These are phyloP conservation scores for Trypanosoma grayi DNA, from an alignment of 208 protist genomes.

Conservation along the genomic window DNA sequence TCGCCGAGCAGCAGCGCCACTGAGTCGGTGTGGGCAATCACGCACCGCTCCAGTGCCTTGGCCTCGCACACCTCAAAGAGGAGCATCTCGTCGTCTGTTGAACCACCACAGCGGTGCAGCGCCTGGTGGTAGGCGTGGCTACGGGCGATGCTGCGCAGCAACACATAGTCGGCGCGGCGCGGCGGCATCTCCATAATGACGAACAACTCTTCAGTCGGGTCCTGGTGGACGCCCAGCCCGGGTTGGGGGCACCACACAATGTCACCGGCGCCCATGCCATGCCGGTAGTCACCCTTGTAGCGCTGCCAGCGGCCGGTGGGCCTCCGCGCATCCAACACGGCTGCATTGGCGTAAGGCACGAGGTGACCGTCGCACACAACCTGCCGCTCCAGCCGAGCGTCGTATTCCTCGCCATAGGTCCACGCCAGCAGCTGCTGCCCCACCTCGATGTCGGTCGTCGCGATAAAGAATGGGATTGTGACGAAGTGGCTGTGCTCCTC, in stretches of 20 bases:
- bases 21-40: conserved; percentile 44
- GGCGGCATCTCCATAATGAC: conserved; percentile 50
- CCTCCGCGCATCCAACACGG: conserved; percentile 45
- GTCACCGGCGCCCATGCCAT: conserved; percentile 59
- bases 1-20: conserved; percentile 49
- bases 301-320: conserved; percentile 39
- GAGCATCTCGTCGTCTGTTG: conserved; percentile 3
- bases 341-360: conserved; percentile 63
- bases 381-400: conserved; percentile 75
- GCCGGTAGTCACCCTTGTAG: conserved; percentile 81
- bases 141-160: conserved; percentile 44
- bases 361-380: conserved; percentile 60
- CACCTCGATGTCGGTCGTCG: conserved; percentile 64
- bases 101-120: conserved; percentile 12
- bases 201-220: conserved; percentile 52
- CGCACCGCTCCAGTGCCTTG: conserved; percentile 38
- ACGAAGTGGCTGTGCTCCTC: conserved; percentile 69
- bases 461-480: conserved; percentile 79
- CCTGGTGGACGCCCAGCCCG: background rate
- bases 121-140: conserved; percentile 6
- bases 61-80: conserved; percentile 20
- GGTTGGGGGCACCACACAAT: conserved; percentile 75
- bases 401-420: conserved; percentile 89
- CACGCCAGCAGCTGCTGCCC: conserved; percentile 71
- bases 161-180: conserved; percentile 33